Percentiles rank a stretch among this genome's conserved stretches.
Conservation (phyloP, 1,284 basidiomycete genomes). For the Sanguinoderma infundibulare region DNA sequence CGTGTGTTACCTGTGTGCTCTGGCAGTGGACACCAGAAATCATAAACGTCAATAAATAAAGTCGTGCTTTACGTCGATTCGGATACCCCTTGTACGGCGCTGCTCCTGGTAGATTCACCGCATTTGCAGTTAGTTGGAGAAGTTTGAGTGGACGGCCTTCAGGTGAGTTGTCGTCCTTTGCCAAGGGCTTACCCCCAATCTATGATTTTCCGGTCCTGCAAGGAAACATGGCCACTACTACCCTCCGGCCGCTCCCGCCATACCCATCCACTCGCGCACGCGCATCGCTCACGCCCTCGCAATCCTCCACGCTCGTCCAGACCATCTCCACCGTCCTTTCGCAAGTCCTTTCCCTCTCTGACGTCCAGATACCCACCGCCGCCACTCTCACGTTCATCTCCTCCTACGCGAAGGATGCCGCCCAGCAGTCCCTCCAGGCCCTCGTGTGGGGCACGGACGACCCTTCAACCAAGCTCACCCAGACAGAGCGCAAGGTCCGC, state of each 20-base stretch:
- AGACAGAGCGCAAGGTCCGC: conserved; percentile 50
- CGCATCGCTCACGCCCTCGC: conserved; percentile 55
- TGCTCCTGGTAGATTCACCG: background rate
- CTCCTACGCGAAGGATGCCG: conserved; percentile 60
- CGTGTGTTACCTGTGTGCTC: too few relatives aligned
- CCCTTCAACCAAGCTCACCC: conserved; percentile 29
- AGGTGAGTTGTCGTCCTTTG: background rate
- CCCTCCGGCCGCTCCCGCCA: conserved; percentile 38
- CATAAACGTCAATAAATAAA: too few relatives aligned
- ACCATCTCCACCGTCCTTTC: conserved; percentile 52
- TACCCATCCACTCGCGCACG: conserved; percentile 60
- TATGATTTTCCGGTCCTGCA: background rate
- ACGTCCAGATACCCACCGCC: conserved; percentile 47
- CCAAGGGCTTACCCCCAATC: too few relatives aligned
- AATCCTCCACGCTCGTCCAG: conserved; percentile 51
- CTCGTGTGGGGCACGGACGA: conserved; percentile 56
- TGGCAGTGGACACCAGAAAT: too few relatives aligned
- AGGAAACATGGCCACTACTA: conserved; percentile 22
- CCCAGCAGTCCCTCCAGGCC: conserved; percentile 51
- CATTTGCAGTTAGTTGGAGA: background rate
- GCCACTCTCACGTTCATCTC: conserved; percentile 54
- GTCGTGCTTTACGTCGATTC: too few relatives aligned
- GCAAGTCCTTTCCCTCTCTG: conserved; percentile 50
- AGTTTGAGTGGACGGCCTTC: background rate
- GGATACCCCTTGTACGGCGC: background rate